These are phyloP conservation scores for Penicillium dipodomyicola DNA, from an alignment of 495 filamentous ascomycete genomes.

Conservation along the genomic window DNA sequence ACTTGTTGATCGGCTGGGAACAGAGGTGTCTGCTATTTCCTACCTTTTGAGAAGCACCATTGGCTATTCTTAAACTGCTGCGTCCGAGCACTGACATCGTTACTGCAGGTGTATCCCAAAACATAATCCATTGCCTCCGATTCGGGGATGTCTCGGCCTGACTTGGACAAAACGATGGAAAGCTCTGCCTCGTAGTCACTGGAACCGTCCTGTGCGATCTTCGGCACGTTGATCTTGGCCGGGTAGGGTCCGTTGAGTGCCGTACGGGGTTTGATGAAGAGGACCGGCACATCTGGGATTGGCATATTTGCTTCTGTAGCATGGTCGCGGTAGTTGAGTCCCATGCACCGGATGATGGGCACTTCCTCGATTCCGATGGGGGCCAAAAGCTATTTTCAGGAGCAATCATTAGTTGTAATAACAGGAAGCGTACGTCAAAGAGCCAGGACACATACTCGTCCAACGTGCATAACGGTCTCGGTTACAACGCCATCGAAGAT, in stretches of 20 bases:
- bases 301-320: conserved; percentile 65
- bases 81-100: conserved; percentile 68
- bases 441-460: neutral
- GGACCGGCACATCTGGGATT: conserved; percentile 62
- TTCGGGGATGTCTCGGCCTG: conserved; percentile 57
- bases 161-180: conserved; percentile 63
- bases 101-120: conserved; percentile 65
- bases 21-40: neutral
- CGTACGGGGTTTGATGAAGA: conserved; percentile 72
- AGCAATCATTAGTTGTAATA: neutral
- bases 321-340: conserved; percentile 63
- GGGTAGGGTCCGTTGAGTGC: conserved; percentile 60
- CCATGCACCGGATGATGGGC: conserved; percentile 57
- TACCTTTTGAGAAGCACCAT: conserved; percentile 68
- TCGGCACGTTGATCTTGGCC: conserved; percentile 34
- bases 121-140: conserved; percentile 62
- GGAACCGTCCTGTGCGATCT: conserved; percentile 38
- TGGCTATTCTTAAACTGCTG: conserved; percentile 68
- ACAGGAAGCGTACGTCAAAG: neutral
- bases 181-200: conserved; percentile 76
- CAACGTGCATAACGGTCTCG: conserved; percentile 23
- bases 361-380: conserved; percentile 26
- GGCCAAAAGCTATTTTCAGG: conserved; percentile 22
- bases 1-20: too few relatives aligned
- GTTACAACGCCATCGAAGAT: conserved; percentile 33